Percentiles rank a stretch among this genome's conserved stretches.
Conservation (phyloP, 108 stramenopile species). For the Seminavis robusta region DNA sequence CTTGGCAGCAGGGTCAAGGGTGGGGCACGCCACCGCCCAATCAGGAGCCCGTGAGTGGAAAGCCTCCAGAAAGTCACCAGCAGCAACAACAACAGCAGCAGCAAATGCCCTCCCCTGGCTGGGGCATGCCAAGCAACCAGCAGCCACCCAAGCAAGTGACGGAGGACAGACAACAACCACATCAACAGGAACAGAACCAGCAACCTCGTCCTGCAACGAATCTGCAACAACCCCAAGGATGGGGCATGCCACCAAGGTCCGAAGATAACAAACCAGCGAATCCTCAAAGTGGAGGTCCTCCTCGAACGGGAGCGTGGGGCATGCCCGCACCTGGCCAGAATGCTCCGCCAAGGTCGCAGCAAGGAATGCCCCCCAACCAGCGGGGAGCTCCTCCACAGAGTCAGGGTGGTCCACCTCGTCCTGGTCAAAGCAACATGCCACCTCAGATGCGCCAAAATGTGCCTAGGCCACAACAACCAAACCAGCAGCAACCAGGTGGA, state of each 20-base stretch:
- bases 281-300: neutral
- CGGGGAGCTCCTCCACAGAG: neutral
- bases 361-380: neutral
- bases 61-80: neutral
- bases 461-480: slow-evolving; percentile 1
- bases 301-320: neutral
- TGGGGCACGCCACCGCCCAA: neutral
- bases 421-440: neutral
- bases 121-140: neutral
- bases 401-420: neutral
- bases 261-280: slow-evolving; percentile 7
- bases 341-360: neutral
- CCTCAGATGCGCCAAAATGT: too few species aligned
- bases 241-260: slow-evolving; percentile 15
- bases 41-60: neutral
- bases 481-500: neutral
- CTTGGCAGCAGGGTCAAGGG: neutral
- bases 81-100: slow-evolving; percentile 8
- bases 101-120: neutral
- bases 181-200: neutral
- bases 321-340: neutral
- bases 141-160: neutral
- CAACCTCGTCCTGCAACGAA: slow-evolving; percentile 9
- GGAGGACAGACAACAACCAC: neutral
- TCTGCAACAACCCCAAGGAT: slow-evolving; percentile 5